Base-by-base conservation (phyloP, 257 asterid species). In the Linderniella brevidens region DNA sequence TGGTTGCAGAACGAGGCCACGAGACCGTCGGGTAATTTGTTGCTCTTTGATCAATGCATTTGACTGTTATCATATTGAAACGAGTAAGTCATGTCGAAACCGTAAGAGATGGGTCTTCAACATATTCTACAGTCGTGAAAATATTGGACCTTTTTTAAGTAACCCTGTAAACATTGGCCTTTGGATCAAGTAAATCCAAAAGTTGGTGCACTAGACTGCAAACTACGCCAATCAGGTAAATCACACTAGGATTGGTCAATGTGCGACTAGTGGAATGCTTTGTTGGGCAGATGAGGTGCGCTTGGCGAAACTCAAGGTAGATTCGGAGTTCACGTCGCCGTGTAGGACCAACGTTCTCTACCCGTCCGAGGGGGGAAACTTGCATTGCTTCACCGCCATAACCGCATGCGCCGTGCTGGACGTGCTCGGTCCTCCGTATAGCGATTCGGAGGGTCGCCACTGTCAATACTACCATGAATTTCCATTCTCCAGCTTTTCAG, bases 371-470 rank as follows among this genome's bases (percentile, higher is more conserved):
- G 97, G 93, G 8, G 93, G 97, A 11, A 87, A 87, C 55, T 73
- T 87, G 88, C 97, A 87, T 54, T 64, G 82, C 49, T 80, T 82
- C 65, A 79, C 87, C 1, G 97, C 94, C 36, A 65, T 48, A 68
- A 77, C 93, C 0, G 79, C 94, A 0, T 87, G 97, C 4, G 95
- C 97, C 0, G 77, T 87, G 14, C 79, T 87, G 0, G 97, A 87
- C 13, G 97, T 87, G 50, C 88, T 87, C 1, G 97, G 94, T 44
- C 97, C 97, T 9, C 97, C 97, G 0, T 87, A 87, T 41, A 60
- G 68, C 37, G 97, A 82, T 53, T 72, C 82, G 0, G 83, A 83
- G 14, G 97, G 95, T 36, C 97, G 97, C 17, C 94, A 82, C 50
- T 87, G 93, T 49, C 85, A 83, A 52, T 82, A 73, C 68, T 87